Conservation (phyloP, 352 stramenopile species). For the Pythium insidiosum region DNA sequence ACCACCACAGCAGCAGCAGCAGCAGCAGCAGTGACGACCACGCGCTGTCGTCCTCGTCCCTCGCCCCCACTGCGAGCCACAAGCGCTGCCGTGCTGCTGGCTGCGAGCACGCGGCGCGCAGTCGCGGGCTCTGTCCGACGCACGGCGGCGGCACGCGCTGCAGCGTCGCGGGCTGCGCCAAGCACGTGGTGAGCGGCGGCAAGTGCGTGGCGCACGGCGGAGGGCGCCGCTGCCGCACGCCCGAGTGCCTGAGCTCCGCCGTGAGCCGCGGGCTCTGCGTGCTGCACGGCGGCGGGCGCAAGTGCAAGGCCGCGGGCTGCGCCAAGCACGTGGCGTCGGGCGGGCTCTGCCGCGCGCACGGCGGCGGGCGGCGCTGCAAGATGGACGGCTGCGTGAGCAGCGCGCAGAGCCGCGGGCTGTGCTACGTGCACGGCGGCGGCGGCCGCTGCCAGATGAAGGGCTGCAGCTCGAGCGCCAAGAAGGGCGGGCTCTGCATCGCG, state of each 20-base stretch:
- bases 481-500: constrained; percentile 77
- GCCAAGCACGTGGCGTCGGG: constrained; percentile 72
- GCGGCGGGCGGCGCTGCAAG: constrained; percentile 71
- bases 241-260: constrained; percentile 35
- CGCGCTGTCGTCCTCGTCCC: too few species aligned
- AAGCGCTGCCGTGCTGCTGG: constrained; percentile 14
- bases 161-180: constrained; percentile 29
- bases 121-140: constrained; percentile 43
- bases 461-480: constrained; percentile 79
- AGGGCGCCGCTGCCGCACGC: constrained; percentile 34
- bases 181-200: constrained; percentile 58
- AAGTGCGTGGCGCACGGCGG: constrained; percentile 62
- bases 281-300: constrained; percentile 59
- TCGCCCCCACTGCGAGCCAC: too few species aligned
- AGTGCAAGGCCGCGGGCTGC: constrained; percentile 58
- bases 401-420: constrained; percentile 72
- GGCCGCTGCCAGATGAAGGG: constrained; percentile 63
- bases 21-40: too few species aligned
- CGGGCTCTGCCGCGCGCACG: constrained; percentile 75
- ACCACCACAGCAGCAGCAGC: too few species aligned
- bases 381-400: constrained; percentile 69
- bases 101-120: constrained; percentile 38
- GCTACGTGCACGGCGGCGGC: constrained; percentile 78
- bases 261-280: constrained; percentile 57
- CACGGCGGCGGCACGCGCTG: constrained; percentile 63